These are phyloP conservation scores for Alectoria sarmentosa DNA, from an alignment of 495 filamentous ascomycete species.

Conservation along the genomic window DNA sequence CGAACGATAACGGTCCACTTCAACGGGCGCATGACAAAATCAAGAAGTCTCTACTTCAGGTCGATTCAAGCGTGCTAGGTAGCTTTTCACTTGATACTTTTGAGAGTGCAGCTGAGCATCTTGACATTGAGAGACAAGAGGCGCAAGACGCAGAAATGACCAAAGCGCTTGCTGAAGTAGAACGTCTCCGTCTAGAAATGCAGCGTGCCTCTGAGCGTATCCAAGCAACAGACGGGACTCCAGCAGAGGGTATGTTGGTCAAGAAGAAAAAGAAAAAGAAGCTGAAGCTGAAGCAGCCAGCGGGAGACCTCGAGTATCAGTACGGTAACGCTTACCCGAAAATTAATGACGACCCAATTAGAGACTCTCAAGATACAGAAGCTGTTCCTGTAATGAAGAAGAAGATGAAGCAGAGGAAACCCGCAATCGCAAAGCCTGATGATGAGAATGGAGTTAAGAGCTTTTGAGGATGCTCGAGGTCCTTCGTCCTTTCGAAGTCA, in stretches of 20 bases:
- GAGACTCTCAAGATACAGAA: conserved; percentile 9
- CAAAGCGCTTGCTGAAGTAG: conserved; percentile 77
- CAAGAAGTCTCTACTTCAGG: conserved; percentile 60
- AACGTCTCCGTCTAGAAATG: conserved; percentile 80
- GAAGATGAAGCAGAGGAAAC: conserved; percentile 46
- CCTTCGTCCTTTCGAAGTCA: background rate
- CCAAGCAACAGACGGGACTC: conserved; percentile 55
- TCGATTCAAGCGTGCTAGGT: conserved; percentile 76
- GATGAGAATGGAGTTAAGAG: background rate
- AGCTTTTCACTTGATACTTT: conserved; percentile 53
- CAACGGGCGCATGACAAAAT: conserved; percentile 26
- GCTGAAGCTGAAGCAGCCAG: conserved; percentile 22
- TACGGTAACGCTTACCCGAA: background rate
- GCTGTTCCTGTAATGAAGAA: conserved; percentile 29
- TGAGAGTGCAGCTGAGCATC: conserved; percentile 31
- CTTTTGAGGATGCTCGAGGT: background rate
- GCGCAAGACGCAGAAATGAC: conserved; percentile 76
- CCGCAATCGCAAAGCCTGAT: background rate
- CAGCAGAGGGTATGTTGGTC: conserved; percentile 65
- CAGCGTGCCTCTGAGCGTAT: conserved; percentile 82
- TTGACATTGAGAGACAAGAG: conserved; percentile 47
- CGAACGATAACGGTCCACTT: background rate
- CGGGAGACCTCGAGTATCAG: conserved; percentile 16
- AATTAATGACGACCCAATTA: conserved; percentile 7
- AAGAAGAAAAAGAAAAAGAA: conserved; percentile 69